Evolutionary conservation across 768 basidiomycete species (phyloP).

Genomic region (Hortiboletus campestris): DNA sequence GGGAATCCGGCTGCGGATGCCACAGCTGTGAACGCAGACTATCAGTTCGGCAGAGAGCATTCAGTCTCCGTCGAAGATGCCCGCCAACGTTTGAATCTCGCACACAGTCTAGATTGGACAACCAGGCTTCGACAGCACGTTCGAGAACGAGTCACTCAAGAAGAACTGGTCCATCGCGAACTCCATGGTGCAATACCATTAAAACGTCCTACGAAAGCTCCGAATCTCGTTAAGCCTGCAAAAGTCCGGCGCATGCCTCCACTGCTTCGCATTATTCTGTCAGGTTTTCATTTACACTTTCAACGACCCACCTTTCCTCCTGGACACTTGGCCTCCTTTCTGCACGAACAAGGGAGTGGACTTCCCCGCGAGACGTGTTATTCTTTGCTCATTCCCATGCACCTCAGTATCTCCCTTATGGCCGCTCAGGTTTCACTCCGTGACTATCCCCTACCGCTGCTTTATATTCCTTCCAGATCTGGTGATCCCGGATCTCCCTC

Average conservation of each 20-base stretch:
- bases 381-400: constrained; percentile 79
- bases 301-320: constrained; percentile 58
- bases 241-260: constrained; percentile 49
- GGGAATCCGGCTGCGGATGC: constrained; percentile 29
- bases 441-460: constrained; percentile 85
- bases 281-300: constrained; percentile 56
- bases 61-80: constrained; percentile 74
- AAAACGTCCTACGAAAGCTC: constrained; percentile 33
- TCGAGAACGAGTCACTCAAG: constrained; percentile 48
- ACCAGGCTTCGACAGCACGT: constrained; percentile 49
- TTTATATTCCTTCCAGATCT: constrained; percentile 61
- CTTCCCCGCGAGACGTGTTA: constrained; percentile 70
- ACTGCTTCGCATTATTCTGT: constrained; percentile 64
- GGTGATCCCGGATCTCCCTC: constrained; percentile 37
- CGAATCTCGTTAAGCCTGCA: constrained; percentile 44
- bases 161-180: constrained; percentile 44
- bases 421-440: constrained; percentile 65
- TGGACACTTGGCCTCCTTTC: constrained; percentile 56
- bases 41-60: constrained; percentile 62
- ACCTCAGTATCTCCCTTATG: constrained; percentile 65
- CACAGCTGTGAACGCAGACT: constrained; percentile 47
- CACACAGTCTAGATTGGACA: constrained; percentile 74
- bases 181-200: constrained; percentile 39
- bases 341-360: constrained; percentile 63
- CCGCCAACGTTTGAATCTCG: constrained; percentile 59